Evolutionary conservation across 2,329 filamentous ascomycete genomes (phyloP).

Genomic region (Claviceps maximensis): DNA sequence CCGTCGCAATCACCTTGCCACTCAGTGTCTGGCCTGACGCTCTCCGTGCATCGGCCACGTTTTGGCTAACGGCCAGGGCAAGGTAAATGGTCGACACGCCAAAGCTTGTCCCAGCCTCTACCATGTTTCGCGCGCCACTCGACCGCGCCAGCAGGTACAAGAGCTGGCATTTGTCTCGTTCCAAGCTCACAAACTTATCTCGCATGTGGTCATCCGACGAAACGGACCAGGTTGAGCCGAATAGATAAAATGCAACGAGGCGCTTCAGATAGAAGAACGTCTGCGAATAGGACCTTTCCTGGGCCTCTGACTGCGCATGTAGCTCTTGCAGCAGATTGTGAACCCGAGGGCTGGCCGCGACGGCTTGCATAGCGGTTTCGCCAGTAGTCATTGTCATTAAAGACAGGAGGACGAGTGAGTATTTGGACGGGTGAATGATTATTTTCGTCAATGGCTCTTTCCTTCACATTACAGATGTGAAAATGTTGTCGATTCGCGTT

Average conservation of each 20-base stretch:
- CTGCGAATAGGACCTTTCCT: constrained; percentile 15
- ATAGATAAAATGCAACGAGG: constrained; percentile 13
- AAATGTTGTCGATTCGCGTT: not conserved
- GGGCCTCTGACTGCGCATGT: constrained; percentile 14
- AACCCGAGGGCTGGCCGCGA: constrained; percentile 14
- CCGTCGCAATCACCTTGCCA: constrained; percentile 41
- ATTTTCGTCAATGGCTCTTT: not conserved
- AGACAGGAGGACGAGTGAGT: not conserved
- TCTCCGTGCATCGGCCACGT: constrained; percentile 15
- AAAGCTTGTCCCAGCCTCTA: constrained; percentile 49
- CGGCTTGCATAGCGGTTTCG: constrained; percentile 9
- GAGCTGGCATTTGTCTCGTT: constrained; percentile 43
- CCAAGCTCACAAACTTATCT: constrained; percentile 47
- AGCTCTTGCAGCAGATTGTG: constrained; percentile 15
- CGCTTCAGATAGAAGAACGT: constrained; percentile 14
- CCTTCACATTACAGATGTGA: not conserved
- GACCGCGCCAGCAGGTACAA: constrained; percentile 39
- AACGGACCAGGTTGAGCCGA: constrained; percentile 11
- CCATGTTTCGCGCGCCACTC: constrained; percentile 34
- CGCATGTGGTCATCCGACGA: constrained; percentile 24
- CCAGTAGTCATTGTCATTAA: not conserved
- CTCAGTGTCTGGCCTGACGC: constrained; percentile 5
- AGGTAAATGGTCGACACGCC: constrained; percentile 51
- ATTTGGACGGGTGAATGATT: too few relatives aligned
- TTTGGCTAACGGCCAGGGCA: constrained; percentile 41